Percentiles rank a stretch among this genome's conserved stretches.
Evolutionary conservation across 2,329 filamentous ascomycete genomes (phyloP).

Genomic region (Macrophomina pseudophaseolina): DNA sequence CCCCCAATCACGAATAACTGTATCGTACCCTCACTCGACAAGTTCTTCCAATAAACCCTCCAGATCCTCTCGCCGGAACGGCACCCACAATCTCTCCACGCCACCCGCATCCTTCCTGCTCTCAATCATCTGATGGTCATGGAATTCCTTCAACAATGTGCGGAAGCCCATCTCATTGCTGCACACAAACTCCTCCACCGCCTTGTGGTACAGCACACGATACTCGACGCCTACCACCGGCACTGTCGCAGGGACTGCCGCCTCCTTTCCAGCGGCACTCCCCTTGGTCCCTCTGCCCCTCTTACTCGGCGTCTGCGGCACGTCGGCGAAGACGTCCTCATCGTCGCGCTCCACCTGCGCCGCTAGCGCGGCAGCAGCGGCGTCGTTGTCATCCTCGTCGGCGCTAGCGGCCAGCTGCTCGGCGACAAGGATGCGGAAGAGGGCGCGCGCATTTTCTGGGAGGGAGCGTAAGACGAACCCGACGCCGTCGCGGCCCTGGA

Average conservation of each 20-base stretch:
- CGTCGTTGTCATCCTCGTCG: conserved; percentile 56
- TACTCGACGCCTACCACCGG: conserved; percentile 77
- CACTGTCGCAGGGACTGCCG: conserved; percentile 30
- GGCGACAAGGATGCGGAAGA: conserved; percentile 83
- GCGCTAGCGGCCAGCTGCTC: conserved; percentile 78
- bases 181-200: conserved; percentile 95
- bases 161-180: conserved; percentile 95
- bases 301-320: conserved; percentile 33
- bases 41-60: conserved; percentile 86
- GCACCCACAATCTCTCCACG: conserved; percentile 82
- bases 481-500: conserved; percentile 89
- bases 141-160: conserved; percentile 93
- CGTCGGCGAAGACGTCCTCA: conserved; percentile 31
- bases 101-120: conserved; percentile 84
- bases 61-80: conserved; percentile 85
- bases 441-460: conserved; percentile 86
- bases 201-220: conserved; percentile 89
- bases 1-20: too few relatives aligned
- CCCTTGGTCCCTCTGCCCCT: conserved; percentile 31
- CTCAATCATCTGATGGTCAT: conserved; percentile 97
- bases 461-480: conserved; percentile 88
- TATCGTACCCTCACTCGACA: conserved; percentile 31
- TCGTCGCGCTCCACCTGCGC: conserved; percentile 44
- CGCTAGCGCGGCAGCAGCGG: conserved; percentile 45
- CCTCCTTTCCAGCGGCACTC: conserved; percentile 29